Evolutionary conservation across 306 rosid genomes (phyloP), one percentile per base, ranked within the genome.

Genomic region (Cicer pinnatifidum): DNA sequence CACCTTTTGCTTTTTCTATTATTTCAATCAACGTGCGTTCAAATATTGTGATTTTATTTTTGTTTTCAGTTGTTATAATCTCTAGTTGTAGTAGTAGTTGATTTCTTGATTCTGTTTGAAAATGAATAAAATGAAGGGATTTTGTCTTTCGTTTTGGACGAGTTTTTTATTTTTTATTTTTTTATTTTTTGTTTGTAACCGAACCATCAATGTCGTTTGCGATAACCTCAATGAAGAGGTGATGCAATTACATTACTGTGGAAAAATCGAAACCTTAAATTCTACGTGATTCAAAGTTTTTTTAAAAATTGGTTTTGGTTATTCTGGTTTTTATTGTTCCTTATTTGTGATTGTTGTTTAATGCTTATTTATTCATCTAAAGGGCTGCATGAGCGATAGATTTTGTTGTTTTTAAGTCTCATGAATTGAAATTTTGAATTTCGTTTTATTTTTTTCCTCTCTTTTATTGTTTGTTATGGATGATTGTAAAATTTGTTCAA

Each of bases 11-110:
- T 45, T 72, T 48, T 16, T 58, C 35, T 38, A 37, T 65, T 6
- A 66, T 79, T 15, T 56, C 11, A 56, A 64, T 56, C 81, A 81
- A 76, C 71, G 81, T 65, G 39, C 23, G 69, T 70, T 64, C 19
- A 0, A n/a, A 9, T 76, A 43, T 12, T 33, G 7, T 75, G 40
- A 69, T 69, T 81, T 45, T 35, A 0, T 53, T 69, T 50, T 17
- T 3, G 20, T 20, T 81, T 52, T 6, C 7, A 44, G 12, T 81
- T 81, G 2, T 47, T 20, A 2, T n/a, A 46, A 71, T 57, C 57
- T 71, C 15, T 43, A 10, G 38, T 39, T 51, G 35, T 12, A 10
- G 11, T 12, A 10, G n/a, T 45, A 44, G 9, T 53, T 54, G 67
- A 56, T 71, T 38, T 19, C 6, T 63, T 54, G 48, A 33, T 44